These are phyloP conservation scores for Skeletonema potamos DNA, from an alignment of 108 stramenopile species.

Conservation along the genomic window DNA sequence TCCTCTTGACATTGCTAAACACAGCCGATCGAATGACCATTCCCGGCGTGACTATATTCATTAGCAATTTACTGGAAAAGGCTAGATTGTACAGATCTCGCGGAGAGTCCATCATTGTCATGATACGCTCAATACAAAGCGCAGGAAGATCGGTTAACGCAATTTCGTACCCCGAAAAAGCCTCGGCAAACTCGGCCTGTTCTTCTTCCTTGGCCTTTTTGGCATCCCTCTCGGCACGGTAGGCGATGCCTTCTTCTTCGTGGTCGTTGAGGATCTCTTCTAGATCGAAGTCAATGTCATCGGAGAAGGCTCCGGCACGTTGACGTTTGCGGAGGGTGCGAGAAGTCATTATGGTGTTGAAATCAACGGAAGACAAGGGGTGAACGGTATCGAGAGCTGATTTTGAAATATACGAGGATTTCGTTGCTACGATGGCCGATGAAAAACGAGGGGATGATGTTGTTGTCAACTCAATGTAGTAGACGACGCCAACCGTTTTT, in stretches of 20 bases:
- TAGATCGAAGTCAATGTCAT: constrained; percentile 31
- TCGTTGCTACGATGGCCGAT: not conserved
- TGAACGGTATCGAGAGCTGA: not conserved
- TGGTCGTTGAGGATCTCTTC: constrained; percentile 41
- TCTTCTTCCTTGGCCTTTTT: constrained; percentile 10
- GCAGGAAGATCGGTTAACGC: constrained; percentile 36
- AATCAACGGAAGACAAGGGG: not conserved
- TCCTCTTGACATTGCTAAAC: constrained; percentile 31
- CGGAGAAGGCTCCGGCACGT: constrained; percentile 11
- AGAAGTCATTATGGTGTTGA: not conserved
- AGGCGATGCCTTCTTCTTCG: constrained; percentile 22
- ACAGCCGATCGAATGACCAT: constrained; percentile 40
- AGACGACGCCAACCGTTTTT: no score
- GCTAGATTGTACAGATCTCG: constrained; percentile 28
- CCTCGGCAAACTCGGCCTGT: constrained; percentile 23
- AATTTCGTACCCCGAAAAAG: constrained; percentile 25
- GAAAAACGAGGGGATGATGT: no score
- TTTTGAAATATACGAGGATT: not conserved
- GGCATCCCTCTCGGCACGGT: constrained; percentile 35
- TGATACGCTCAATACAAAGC: constrained; percentile 37
- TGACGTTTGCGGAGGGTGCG: constrained; percentile 27
- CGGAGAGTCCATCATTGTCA: constrained; percentile 20
- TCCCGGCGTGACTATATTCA: constrained; percentile 27
- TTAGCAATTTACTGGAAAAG: constrained; percentile 15
- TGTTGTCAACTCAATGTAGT: not conserved